Base-by-base conservation (phyloP, 2,329 filamentous ascomycete genomes). In the Ceratocystis cubensis region DNA sequence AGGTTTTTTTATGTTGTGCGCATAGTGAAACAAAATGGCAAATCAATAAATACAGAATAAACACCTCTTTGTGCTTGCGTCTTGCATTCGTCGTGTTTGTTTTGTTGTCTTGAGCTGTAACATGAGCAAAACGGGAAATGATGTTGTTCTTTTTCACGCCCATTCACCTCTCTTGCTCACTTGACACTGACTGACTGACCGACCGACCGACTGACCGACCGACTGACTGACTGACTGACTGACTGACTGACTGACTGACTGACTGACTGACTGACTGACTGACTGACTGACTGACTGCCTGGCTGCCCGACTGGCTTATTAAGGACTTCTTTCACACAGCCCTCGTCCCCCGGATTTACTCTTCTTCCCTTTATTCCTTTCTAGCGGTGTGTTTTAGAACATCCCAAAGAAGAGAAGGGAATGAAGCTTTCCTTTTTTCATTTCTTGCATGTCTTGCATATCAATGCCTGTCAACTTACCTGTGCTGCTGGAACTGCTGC, bases 41-140 rank as follows among this genome's bases (percentile, higher is more conserved):
- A 17, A 30, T 10, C 10, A 37, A 17, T n/a, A 8, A 59, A 20
- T 13, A 59, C 20, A n/a, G 5, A 59, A 37, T n/a, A 57, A 5
- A 30, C 22, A 30, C 13, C 50, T 5, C 10, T 41, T 41, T 41
- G 37, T 25, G 20, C 50, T 15, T 20, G 20, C 10, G 46, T 56
- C 22, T 56, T 56, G 20, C 15, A 13, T 56, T 25, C 22, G 50
- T 28, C 1, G 28, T 57, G 25, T 15, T 33, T 22, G 22, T 30
- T 17, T 37, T 59, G 13, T 20, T 59, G 56, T 59, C 56, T 59
- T 33, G 56, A n/a, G 17, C 56, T 59, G 56, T 59, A 59, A 59
- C 56, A 59, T 33, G 48, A 37, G 56, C 56, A 37, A 25, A 53
- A 28, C 28, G 10, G 3, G 10, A 41, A 53, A 20, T 20, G 8